Evolutionary conservation across 1,139 yeast species (phyloP), one percentile per base, ranked within the genome.

Genomic region (Debaryomycetaceae sp.): DNA sequence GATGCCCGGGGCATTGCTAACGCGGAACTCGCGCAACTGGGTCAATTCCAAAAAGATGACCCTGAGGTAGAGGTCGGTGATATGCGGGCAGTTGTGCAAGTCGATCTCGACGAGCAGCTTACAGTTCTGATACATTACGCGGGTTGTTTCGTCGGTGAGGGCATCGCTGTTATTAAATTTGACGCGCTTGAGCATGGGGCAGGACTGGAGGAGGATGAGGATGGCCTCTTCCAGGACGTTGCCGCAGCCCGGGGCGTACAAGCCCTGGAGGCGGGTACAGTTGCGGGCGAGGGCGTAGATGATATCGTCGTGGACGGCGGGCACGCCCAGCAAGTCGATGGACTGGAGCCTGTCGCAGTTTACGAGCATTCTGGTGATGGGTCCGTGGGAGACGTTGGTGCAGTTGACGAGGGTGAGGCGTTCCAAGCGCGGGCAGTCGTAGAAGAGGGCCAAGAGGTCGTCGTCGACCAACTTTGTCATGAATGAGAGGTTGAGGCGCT

Each of bases 321-420:
- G 67, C n/a, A 85, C 78, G n/a, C 92, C 90, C 0, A 95, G 78
- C 43, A 90, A 66, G 55, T 90, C 98, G 29, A 90, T 78, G 25
- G 94, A 81, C 49, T 83, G 93, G 34, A 90, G 57, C 38, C 73
- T 66, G 36, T 67, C 68, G 52, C 95, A 85, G 22, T 73, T 72
- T 31, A 60, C 50, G 27, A 87, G 54, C 8, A 86, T 74, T 4
- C 60, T 57, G 4, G 80, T 64, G 22, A 87, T 70, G 7, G 87
- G 76, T 3, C 34, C 44, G 38, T 78, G 75, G 0, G 83, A 58
- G 22, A 87, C 55, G 37, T 71, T 67, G 13, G 76, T 66, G 51
- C 96, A 87, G 43, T 79, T 81, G 8, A 85, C 87, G 31, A 90
- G 60, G 0, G 96, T 85, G 31, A 90, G 64, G 37, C 97, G 67